Percentiles rank a stretch among this genome's conserved stretches.
Evolutionary conservation across 768 basidiomycete species (phyloP).

Genomic region (Russula lepida): DNA sequence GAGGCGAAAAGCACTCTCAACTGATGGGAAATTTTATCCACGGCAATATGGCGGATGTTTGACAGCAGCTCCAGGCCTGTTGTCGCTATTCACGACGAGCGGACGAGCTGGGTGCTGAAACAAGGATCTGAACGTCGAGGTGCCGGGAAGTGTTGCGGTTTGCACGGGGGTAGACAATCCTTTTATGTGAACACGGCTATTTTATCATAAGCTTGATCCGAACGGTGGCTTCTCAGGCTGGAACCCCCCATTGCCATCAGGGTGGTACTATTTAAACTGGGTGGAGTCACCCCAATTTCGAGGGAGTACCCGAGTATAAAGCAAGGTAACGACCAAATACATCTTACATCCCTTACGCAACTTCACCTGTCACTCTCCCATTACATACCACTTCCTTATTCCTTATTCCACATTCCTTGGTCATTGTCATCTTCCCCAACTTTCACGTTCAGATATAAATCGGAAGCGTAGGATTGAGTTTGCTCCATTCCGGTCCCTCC

Average conservation of each 20-base stretch:
- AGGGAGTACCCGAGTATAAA: background rate
- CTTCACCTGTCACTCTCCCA: background rate
- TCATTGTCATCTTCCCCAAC: background rate
- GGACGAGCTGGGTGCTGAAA: background rate
- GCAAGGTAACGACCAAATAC: background rate
- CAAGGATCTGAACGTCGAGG: background rate
- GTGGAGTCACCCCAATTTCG: background rate
- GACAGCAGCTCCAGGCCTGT: background rate
- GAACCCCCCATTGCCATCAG: background rate
- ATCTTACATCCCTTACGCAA: background rate
- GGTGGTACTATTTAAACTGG: background rate
- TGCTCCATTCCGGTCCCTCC: slow-evolving; percentile 62
- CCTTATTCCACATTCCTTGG: background rate
- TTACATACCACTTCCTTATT: too few relatives aligned
- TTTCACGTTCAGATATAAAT: slow-evolving; percentile 53
- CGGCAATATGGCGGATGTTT: background rate
- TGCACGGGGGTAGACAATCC: background rate
- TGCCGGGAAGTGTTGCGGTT: background rate
- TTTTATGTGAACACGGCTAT: background rate
- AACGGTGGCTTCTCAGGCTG: background rate
- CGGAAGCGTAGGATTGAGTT: slow-evolving; percentile 67
- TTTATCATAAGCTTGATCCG: background rate
- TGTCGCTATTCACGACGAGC: background rate
- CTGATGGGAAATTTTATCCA: background rate
- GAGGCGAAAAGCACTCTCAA: background rate